Conservation (phyloP, 805 yeast genomes). For the Ogataea saltuana region DNA sequence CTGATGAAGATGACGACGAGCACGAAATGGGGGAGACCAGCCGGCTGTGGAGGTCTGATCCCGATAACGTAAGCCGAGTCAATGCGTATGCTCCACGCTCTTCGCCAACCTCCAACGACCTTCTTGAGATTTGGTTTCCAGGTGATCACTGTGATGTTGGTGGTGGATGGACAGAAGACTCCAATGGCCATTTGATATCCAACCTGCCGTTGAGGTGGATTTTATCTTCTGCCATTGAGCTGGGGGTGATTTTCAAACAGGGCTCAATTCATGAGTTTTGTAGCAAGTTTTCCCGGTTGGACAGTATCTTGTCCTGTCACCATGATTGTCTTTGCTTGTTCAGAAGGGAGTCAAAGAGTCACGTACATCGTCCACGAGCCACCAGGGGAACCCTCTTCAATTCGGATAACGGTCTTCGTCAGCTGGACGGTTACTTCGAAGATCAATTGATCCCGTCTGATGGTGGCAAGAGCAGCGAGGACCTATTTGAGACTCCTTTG, state of each 20-base stretch:
- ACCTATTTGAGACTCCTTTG: conserved; percentile 18
- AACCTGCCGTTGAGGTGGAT: conserved; percentile 64
- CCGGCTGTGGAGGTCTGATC: conserved; percentile 1
- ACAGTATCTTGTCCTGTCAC: conserved; percentile 46
- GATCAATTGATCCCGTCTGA: not conserved
- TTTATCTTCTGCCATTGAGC: conserved; percentile 49
- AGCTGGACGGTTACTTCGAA: not conserved
- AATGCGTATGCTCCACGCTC: conserved; percentile 24
- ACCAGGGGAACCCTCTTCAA: not conserved
- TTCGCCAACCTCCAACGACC: conserved; percentile 31
- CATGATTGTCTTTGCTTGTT: conserved; percentile 50
- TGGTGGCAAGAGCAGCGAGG: conserved; percentile 8
- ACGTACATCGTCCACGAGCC: conserved; percentile 6
- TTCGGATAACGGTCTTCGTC: not conserved
- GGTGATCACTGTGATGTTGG: conserved; percentile 73
- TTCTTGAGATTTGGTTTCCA: conserved; percentile 63
- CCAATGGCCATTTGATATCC: conserved; percentile 45
- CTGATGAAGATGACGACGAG: conserved; percentile 12
- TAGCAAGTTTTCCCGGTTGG: conserved; percentile 39
- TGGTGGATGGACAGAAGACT: conserved; percentile 61
- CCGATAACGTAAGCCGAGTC: conserved; percentile 18
- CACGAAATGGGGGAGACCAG: not conserved
- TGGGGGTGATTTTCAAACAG: conserved; percentile 49
- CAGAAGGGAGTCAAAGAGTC: conserved; percentile 20
- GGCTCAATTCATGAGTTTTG: conserved; percentile 44